Percentiles rank a stretch among this genome's conserved stretches.
These are phyloP conservation scores for Vaccinium macrocarpon DNA, from an alignment of 148 eudicot species.

Conservation along the genomic window DNA sequence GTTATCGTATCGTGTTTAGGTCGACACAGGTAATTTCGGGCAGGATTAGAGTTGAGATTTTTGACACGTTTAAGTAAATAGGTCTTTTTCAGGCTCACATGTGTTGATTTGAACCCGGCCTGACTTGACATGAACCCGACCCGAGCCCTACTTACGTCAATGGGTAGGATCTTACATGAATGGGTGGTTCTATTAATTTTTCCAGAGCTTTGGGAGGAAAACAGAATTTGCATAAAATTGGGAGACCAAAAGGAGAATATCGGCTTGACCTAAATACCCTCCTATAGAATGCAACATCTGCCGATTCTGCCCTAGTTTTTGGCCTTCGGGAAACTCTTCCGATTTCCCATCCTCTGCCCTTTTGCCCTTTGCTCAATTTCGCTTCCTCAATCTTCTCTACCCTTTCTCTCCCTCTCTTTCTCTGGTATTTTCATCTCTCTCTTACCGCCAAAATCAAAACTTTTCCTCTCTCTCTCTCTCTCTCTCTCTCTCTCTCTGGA, in stretches of 20 bases:
- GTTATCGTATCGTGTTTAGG: too few species aligned
- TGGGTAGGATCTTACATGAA: neutral
- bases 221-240: neutral
- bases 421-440: conserved; percentile 13
- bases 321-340: neutral
- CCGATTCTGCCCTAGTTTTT: neutral
- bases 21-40: too few species aligned
- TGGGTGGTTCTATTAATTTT: too few species aligned
- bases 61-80: too few species aligned
- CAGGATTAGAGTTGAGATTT: too few species aligned
- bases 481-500: neutral
- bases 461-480: neutral
- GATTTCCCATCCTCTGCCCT: conserved; percentile 11
- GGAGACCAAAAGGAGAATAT: neutral
- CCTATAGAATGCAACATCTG: too few species aligned
- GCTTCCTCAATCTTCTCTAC: neutral
- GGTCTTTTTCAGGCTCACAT: too few species aligned
- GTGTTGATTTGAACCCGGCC: too few species aligned
- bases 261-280: conserved; percentile 16
- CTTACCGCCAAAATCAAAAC: neutral
- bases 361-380: conserved; percentile 11
- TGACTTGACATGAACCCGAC: too few species aligned
- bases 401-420: conserved; percentile 5
- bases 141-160: too few species aligned
- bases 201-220: neutral